Conservation (phyloP, 2,329 filamentous ascomycete genomes). For the Pestalotiopsis sp. region DNA sequence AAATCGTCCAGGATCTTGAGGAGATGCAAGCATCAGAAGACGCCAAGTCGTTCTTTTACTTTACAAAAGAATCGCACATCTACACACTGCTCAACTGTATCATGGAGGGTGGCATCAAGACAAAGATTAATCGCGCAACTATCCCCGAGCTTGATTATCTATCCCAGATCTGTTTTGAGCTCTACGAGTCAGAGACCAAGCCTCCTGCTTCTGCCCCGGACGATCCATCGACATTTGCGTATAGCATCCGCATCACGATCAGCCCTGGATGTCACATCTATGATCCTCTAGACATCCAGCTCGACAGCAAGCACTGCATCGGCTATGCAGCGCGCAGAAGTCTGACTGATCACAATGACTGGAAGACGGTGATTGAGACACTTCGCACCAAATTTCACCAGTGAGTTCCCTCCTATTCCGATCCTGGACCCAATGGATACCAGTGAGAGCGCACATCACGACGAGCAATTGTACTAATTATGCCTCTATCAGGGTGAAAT, state of each 20-base stretch:
- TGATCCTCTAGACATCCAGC: slow-evolving; percentile 92
- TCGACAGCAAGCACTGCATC: slow-evolving; percentile 96
- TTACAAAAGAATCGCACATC: slow-evolving; percentile 98
- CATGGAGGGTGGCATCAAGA: slow-evolving; percentile 92
- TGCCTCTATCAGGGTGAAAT: slow-evolving; percentile 55
- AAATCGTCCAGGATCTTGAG: slow-evolving; percentile 95
- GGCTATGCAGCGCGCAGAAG: slow-evolving; percentile 89
- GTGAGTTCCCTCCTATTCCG: slow-evolving; percentile 52
- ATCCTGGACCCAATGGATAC: no score
- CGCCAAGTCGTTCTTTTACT: slow-evolving; percentile 97
- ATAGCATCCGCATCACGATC: slow-evolving; percentile 95
- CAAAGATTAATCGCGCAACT: slow-evolving; percentile 92
- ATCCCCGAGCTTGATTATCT: slow-evolving; percentile 98
- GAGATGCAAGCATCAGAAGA: slow-evolving; percentile 91
- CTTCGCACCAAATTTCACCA: slow-evolving; percentile 93
- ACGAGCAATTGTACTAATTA: slow-evolving; percentile 13
- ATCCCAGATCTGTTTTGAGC: slow-evolving; percentile 95
- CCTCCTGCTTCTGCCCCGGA: slow-evolving; percentile 43
- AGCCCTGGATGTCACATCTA: slow-evolving; percentile 95
- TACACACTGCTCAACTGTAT: slow-evolving; percentile 98
- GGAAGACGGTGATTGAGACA: slow-evolving; percentile 97
- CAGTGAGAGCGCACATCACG: no score
- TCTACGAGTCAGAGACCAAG: slow-evolving; percentile 91
- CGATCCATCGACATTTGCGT: slow-evolving; percentile 78
- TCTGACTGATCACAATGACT: slow-evolving; percentile 88